Base-by-base conservation (phyloP, 2,329 filamentous ascomycete species). In the Chaetomium sp. region DNA sequence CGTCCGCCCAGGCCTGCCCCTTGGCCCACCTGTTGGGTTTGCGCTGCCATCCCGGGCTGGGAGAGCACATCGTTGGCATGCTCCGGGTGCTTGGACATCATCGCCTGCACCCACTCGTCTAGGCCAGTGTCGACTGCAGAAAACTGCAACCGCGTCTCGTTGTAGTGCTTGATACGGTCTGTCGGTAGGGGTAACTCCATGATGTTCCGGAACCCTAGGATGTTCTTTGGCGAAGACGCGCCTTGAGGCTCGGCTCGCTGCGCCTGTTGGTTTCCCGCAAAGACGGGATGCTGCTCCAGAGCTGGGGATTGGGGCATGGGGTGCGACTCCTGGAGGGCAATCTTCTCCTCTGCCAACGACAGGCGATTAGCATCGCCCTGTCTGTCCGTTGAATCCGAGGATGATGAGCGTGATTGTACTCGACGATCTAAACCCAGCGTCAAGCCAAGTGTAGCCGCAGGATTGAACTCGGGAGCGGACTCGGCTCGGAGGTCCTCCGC, bases 111-210 rank as follows among this genome's bases (percentile, higher is more conserved):
- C 87, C 86, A 89, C 38, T 79, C 76, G 2, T 78, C 81, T n/a
- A 98, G 79, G 1, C 93, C 92, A 5, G 90, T 90, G 65, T 97
- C 87, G 74, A 90, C 87, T 13, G 78, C 76, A 0, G 90, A 88
- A 75, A 93, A 92, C 54, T 90, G 85, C 19, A 85, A 79, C 53
- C 92, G 85, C 0, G 90, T 90, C 64, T 89, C 85, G 65, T 91
- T 85, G 74, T 91, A 96, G 16, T 87, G 88, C 51, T 83, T 80
- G 65, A 95, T 90, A 23, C 93, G 87, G 69, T 95, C 88, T 16
- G 82, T 76, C 0, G 87, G 76, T 1, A 85, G 86, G 19, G 85
- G 82, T 57, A 95, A 82, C 9, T 85, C 86, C 71, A 92, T 82
- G 66, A 97, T 96, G 64, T 96, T 90, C 58, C 88, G 86, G 77